phyloP scores from a whole-genome alignment of 2,329 filamentous ascomycete species.

The Rachicladosporium sp. region DNA sequence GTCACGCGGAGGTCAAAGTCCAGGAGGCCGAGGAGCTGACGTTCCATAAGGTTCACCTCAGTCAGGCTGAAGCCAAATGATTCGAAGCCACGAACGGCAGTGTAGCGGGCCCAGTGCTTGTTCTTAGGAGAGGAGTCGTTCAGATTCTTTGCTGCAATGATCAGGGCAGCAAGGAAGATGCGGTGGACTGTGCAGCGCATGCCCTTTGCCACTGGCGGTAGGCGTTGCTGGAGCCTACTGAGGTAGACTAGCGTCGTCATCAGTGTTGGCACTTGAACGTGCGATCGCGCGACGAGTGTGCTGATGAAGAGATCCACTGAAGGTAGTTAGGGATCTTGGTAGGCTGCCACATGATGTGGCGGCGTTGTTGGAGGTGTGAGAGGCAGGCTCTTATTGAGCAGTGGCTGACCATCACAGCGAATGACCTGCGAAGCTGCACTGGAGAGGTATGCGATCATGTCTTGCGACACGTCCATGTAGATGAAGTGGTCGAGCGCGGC shows the following conservation, averaged over 20 bases:
- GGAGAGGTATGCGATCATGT: conserved; percentile 70
- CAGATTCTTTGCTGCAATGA: conserved; percentile 86
- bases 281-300: conserved; percentile 79
- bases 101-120: conserved; percentile 99
- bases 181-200: conserved; percentile 94
- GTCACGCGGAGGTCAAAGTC: conserved; percentile 88
- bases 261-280: conserved; percentile 91
- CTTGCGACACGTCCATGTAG: conserved; percentile 56
- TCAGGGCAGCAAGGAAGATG: conserved; percentile 85
- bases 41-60: conserved; percentile 99
- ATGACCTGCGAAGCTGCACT: conserved; percentile 66
- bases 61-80: conserved; percentile 85
- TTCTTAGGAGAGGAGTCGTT: conserved; percentile 99
- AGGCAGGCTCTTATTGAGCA: conserved; percentile 35
- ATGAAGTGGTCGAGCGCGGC: conserved; percentile 69
- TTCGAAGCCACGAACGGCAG: conserved; percentile 56
- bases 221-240: conserved; percentile 64
- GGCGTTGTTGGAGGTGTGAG: conserved; percentile 50
- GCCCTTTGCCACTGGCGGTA: conserved; percentile 90
- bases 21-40: conserved; percentile 86
- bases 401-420: conserved; percentile 44
- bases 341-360: conserved; percentile 37
- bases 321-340: conserved; percentile 48
- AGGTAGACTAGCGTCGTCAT: conserved; percentile 97
- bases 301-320: conserved; percentile 84